Evolutionary conservation across 345 rosid species (phyloP), one percentile per base, ranked within the genome.

Genomic region (Eucalyptus viminalis): DNA sequence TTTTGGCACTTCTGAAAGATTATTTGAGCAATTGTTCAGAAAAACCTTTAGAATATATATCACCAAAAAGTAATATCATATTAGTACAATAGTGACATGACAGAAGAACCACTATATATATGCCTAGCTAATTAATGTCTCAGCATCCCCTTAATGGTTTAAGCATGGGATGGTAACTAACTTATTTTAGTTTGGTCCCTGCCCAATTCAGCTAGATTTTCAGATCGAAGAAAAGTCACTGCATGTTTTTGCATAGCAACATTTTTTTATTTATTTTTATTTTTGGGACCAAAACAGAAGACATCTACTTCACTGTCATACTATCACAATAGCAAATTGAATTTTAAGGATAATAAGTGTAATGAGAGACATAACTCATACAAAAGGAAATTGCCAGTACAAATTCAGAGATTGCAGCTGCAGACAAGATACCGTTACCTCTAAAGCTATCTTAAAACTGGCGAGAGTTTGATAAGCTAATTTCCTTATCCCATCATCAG

Each of bases 401-500:
- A 11, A 37, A 37, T 76, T 37, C 47, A 76, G 83, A 76, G 83
- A 76, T 40, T 5, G 27, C 83, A 76, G 45, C 65, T n/a, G 43
- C 87, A 49, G 44, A 50, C 3, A 15, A 83, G 83, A 80, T 22
- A 92, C 56, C 54, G 89, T 92, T 95, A 98, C 99, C 99, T 96
- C 95, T 89, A 97, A 92, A 45, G 93, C 92, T 86, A 90, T 91
- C 93, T 95, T 91, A 92, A 92, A 95, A 92, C 93, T 94, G 86
- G 88, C 94, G 89, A 97, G 94, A 92, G 92, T 92, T 92, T 94
- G 95, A 94, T 97, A 97, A 21, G 95, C 97, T 93, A 97, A 90
- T 90, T 97, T 98, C 92, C 98, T 96, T 90, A 97, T 93, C 91
- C 92, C 95, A 86, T 93, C 89, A 92, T 96, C 97, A 87, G 94